Evolutionary conservation across 371 early-diverging fungal genomes (phyloP).

Genomic region (Actinomortierella wolfii): DNA sequence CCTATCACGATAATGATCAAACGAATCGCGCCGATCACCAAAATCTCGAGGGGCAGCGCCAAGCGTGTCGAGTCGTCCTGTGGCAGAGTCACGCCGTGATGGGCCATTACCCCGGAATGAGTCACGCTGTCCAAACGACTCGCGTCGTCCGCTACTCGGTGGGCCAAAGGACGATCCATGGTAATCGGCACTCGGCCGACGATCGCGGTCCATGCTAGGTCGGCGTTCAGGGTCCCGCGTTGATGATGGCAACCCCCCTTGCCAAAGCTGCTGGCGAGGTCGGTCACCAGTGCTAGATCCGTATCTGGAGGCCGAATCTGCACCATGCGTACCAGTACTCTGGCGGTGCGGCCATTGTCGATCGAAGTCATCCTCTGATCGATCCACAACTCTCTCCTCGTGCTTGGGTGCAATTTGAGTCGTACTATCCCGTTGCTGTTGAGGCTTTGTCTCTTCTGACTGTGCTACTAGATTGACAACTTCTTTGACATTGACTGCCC

Average conservation of each 20-base stretch:
- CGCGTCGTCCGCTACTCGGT: conserved; percentile 11
- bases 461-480: conserved; percentile 20
- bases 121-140: conserved; percentile 30
- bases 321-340: not conserved
- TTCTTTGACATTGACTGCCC: conserved; percentile 28
- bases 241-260: conserved; percentile 7
- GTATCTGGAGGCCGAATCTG: conserved; percentile 17
- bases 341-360: conserved; percentile 25
- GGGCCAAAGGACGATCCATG: conserved; percentile 4
- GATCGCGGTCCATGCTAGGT: conserved; percentile 6
- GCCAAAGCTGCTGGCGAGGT: conserved; percentile 21
- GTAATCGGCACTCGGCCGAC: conserved; percentile 25
- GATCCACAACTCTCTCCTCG: conserved; percentile 29
- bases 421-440: conserved; percentile 2
- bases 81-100: conserved; percentile 19
- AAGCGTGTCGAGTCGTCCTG: conserved; percentile 16
- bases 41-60: conserved; percentile 25
- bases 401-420: too few relatives aligned
- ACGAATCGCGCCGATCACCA: conserved; percentile 29
- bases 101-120: conserved; percentile 6
- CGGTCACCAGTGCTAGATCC: conserved; percentile 19
- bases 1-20: not conserved
- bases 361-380: conserved; percentile 37
- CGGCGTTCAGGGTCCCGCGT: not conserved
- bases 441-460: not conserved